A percentile compares a stretch with the other conserved stretches of the same genome.
Evolutionary conservation across 305 asterid genomes (phyloP).

Genomic region (Solanum chacoense): DNA sequence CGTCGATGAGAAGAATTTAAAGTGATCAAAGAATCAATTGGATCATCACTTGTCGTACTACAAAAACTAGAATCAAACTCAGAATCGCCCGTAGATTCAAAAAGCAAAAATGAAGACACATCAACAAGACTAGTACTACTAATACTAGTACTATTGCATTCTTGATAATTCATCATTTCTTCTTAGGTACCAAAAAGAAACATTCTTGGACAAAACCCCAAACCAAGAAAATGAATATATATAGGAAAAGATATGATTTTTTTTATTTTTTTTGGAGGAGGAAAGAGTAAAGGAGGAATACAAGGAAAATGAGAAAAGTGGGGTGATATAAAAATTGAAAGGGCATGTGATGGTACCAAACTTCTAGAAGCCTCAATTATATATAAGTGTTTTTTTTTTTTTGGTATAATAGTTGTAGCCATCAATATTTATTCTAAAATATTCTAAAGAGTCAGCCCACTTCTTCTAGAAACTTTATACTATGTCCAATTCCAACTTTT

Average conservation of each 20-base stretch:
- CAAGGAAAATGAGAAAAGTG: not conserved
- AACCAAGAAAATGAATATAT: not conserved
- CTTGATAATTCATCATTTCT: not conserved
- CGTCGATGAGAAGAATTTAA: not conserved
- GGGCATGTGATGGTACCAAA: not conserved
- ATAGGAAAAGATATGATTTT: not conserved
- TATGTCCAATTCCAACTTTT: not conserved
- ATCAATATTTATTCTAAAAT: not conserved
- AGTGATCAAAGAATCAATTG: not conserved
- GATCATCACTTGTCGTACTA: not conserved
- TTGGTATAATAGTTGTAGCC: not conserved
- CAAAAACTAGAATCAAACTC: conserved; percentile 14
- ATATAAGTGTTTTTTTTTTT: not conserved
- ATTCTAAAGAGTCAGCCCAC: not conserved
- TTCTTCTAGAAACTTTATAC: not conserved
- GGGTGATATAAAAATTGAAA: not conserved
- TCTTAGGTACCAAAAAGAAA: not conserved
- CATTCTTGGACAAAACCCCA: not conserved
- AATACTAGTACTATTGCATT: not conserved
- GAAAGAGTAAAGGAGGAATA: not conserved
- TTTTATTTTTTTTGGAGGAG: not conserved
- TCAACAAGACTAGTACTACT: not conserved
- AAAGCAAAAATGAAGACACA: not conserved
- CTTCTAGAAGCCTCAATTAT: not conserved
- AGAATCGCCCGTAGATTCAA: conserved; percentile 32